Evolutionary conservation across 768 basidiomycete species (phyloP).

Genomic region (Mrakia hoshinonis): DNA sequence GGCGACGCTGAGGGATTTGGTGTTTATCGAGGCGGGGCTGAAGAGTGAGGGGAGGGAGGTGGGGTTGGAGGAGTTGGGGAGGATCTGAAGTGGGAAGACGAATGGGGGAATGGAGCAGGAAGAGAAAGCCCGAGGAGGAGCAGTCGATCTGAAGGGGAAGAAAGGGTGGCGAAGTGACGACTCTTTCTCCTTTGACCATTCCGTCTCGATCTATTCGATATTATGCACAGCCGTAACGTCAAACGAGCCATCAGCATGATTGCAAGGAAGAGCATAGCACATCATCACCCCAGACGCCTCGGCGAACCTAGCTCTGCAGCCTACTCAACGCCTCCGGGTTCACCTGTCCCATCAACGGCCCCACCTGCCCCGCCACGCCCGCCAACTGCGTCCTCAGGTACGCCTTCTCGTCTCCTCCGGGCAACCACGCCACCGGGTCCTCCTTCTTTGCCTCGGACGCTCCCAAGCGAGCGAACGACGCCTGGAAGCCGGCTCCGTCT

Average conservation of each 20-base stretch:
- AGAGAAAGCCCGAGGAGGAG: too few relatives aligned
- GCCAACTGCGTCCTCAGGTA: slow-evolving; percentile 20
- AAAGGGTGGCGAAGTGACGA: too few relatives aligned
- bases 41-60: slow-evolving; percentile 13
- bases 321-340: slow-evolving; percentile 5
- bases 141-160: too few relatives aligned
- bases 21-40: slow-evolving; percentile 15
- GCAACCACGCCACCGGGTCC: slow-evolving; percentile 48
- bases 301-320: not conserved
- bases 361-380: slow-evolving; percentile 3
- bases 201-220: too few relatives aligned
- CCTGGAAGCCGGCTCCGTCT: slow-evolving; percentile 80
- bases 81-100: too few relatives aligned
- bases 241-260: too few relatives aligned
- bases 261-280: too few relatives aligned
- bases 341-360: not conserved
- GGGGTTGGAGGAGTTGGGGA: not conserved
- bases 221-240: too few relatives aligned
- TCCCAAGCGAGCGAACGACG: slow-evolving; percentile 82
- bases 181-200: too few relatives aligned
- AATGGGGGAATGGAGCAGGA: too few relatives aligned
- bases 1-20: slow-evolving; percentile 12
- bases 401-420: slow-evolving; percentile 24
- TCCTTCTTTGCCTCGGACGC: slow-evolving; percentile 54
- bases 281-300: too few relatives aligned